These are phyloP conservation scores for Acanthamoeba castellanii DNA, from an alignment of 208 protist genomes.

Conservation along the genomic window DNA sequence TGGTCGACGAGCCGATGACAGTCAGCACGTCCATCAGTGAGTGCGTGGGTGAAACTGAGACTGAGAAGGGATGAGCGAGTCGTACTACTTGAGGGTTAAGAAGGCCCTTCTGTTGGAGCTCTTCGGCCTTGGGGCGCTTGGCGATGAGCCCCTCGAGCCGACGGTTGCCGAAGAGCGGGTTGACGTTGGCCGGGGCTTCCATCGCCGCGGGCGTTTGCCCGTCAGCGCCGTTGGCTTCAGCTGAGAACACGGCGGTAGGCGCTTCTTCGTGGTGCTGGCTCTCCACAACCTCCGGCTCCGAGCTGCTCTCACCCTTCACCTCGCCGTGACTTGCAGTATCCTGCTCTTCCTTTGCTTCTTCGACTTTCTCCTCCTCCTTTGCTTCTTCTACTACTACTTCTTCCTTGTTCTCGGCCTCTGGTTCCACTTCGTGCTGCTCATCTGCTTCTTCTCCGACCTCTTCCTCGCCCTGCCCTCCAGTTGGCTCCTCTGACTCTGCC, in stretches of 20 bases:
- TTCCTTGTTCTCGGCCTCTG: not conserved
- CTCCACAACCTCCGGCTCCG: too few species aligned
- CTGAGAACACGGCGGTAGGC: not conserved
- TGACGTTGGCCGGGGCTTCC: not conserved
- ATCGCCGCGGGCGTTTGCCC: too few species aligned
- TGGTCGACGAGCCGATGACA: not conserved
- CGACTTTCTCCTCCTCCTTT: not conserved
- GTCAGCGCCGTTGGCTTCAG: not conserved
- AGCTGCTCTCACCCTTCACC: not conserved
- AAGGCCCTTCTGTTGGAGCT: constrained; percentile 1
- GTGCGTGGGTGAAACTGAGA: not conserved
- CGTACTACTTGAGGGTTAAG: not conserved
- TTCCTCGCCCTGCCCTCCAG: not conserved
- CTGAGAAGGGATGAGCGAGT: not conserved
- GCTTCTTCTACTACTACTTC: not conserved
- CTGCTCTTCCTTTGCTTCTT: not conserved
- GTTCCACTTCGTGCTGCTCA: not conserved
- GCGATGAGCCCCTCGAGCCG: constrained; percentile 27
- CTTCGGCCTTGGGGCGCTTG: constrained; percentile 24
- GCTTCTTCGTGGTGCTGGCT: too few species aligned
- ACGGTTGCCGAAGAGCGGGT: constrained; percentile 1
- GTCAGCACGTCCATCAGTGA: not conserved
- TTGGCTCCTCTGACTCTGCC: not conserved
- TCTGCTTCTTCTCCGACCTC: not conserved
- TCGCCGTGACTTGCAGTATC: not conserved